Evolutionary conservation across 768 basidiomycete genomes (phyloP), one percentile per base, ranked within the genome.

Genomic region (Boletus tylopilopsis): DNA sequence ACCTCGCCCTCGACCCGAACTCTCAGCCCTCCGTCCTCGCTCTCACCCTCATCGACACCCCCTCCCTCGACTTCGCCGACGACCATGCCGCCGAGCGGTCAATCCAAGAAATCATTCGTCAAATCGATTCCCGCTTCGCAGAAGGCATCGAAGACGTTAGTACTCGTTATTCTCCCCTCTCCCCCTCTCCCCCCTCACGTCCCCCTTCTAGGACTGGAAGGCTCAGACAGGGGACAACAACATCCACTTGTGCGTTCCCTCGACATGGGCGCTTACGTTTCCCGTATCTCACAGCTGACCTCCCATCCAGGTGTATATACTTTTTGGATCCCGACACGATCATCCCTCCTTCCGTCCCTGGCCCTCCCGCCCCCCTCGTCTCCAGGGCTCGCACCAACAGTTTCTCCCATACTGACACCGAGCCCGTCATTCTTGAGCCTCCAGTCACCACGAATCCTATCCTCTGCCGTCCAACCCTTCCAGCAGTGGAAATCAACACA

Each of bases 311-410:
- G 51, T 91, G 89, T 61, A 82, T 92, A 51, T 92, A 92, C 72
- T 88, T 92, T 71, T 73, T 92, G 70, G 87, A 91, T 76, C 90
- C 90, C 47, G 86, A 88, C 73, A 65, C 76, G 66, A 88, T 91
- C 59, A 76, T 88, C 51, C 86, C 87, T 48, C 85, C 84, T 29
- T 75, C 80, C 47, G 80, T 82, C 37, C 74, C 85, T 54, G 78
- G 77, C 21, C 84, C 81, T 35, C 82, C 85, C 50, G 82, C 75
- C 37, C 85, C 87, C 36, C 74, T 81, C 55, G 78, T 86, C 56
- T 73, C 85, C 57, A 80, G 87, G 53, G 69, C 85, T 41, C 87
- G 83, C 57, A 78, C 77, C 55, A 82, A 77, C 72, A 87, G 80
- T 69, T 82, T 85, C 63, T 84, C 85, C 41, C 83, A 84, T 60